phyloP scores from a whole-genome alignment of 2,329 filamentous ascomycete species.

The Fusarium brachygibbosum region DNA sequence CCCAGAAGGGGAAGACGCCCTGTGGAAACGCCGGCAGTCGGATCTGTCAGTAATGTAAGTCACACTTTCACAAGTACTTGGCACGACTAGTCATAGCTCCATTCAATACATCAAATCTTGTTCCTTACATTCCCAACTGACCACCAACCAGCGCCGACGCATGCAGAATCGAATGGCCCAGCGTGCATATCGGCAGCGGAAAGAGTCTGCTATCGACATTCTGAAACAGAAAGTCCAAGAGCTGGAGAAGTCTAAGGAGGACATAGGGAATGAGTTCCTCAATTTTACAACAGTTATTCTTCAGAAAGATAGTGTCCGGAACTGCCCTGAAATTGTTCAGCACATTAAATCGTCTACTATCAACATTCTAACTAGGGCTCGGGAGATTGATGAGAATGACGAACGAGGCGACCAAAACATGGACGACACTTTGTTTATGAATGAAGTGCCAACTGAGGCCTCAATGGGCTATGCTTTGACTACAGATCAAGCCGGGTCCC shows the following conservation, averaged over 20 bases:
- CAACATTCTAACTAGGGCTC: background rate
- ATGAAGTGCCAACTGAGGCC: rapidly evolving
- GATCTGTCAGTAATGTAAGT: slow-evolving; percentile 11
- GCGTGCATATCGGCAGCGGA: slow-evolving; percentile 22
- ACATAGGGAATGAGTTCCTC: slow-evolving; percentile 8
- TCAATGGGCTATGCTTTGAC: background rate
- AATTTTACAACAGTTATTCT: slow-evolving; percentile 8
- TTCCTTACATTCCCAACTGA: background rate
- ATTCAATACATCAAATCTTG: rapidly evolving
- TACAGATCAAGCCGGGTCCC: rapidly evolving
- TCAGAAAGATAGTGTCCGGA: background rate
- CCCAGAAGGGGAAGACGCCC: slow-evolving; percentile 13
- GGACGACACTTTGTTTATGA: rapidly evolving
- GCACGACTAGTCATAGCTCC: rapidly evolving
- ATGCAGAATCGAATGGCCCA: slow-evolving; percentile 26
- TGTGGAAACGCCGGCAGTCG: background rate
- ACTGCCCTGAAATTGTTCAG: slow-evolving; percentile 4
- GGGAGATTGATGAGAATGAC: background rate
- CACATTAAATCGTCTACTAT: slow-evolving; percentile 13
- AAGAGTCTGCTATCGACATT: slow-evolving; percentile 18
- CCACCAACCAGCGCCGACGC: background rate
- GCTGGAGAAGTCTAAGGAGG: background rate
- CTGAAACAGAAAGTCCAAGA: slow-evolving; percentile 11
- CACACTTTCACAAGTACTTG: background rate
- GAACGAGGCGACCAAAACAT: background rate